A percentile compares a stretch with the other conserved stretches of the same genome.
Evolutionary conservation across 352 stramenopile genomes (phyloP).

Genomic region (Phytophthora lateralis): DNA sequence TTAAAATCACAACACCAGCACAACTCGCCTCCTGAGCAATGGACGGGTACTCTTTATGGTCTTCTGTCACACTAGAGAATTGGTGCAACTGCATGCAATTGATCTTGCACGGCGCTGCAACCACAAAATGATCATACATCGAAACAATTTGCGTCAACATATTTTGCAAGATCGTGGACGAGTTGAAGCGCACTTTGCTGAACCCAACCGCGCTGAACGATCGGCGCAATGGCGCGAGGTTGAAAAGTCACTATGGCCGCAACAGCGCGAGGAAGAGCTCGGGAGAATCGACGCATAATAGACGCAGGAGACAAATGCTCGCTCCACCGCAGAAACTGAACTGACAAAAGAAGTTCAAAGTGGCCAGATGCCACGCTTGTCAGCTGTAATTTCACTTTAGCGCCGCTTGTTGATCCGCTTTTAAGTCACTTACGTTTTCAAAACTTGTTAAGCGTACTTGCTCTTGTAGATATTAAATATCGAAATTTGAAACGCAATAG

Average conservation of each 20-base stretch:
- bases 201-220: slow-evolving; percentile 23
- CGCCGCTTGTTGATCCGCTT: no score
- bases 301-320: slow-evolving; percentile 2
- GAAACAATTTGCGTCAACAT: slow-evolving; percentile 14
- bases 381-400: not conserved
- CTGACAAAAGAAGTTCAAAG: slow-evolving; percentile 28
- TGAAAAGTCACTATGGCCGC: slow-evolving; percentile 9
- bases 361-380: not conserved
- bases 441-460: not conserved
- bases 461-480: slow-evolving; percentile 7
- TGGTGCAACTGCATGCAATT: slow-evolving; percentile 18
- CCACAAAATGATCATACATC: not conserved
- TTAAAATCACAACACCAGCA: not conserved
- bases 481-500: slow-evolving; percentile 26
- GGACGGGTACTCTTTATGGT: slow-evolving; percentile 17
- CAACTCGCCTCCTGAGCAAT: slow-evolving; percentile 35
- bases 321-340: slow-evolving; percentile 26
- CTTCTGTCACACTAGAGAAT: slow-evolving; percentile 20
- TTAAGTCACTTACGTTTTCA: not conserved
- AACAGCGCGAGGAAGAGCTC: slow-evolving; percentile 27
- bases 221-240: slow-evolving; percentile 12
- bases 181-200: slow-evolving; percentile 32
- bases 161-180: not conserved
- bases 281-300: slow-evolving; percentile 30
- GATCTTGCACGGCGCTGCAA: slow-evolving; percentile 7